Evolutionary conservation across 2,329 filamentous ascomycete genomes (phyloP), one percentile per base, ranked within the genome.

Genomic region (Ustilaginoidea virens): DNA sequence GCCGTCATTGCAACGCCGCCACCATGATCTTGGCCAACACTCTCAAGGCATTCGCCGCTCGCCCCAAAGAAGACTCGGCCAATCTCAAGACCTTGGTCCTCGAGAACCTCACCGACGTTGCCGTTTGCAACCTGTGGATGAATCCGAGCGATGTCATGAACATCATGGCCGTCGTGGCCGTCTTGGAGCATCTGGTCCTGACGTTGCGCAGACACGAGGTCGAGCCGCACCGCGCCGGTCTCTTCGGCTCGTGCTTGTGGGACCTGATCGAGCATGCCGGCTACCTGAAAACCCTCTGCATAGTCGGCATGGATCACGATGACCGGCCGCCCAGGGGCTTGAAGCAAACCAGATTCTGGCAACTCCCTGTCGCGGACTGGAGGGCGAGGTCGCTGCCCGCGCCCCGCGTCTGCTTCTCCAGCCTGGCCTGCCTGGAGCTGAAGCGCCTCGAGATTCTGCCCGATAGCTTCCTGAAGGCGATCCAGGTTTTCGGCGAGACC

Each of bases 1-100:
- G 56, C 11, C 48, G 49, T 7, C 49, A 58, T 33, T 60, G 54
- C 34, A 53, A 53, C 32, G 57, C 61, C 24, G 55, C 61, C 12
- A 68, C 62, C 7, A 54, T 62, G 37, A 56, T 68, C n/a, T 46
- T 69, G 11, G 63, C 61, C 29, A 67, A 64, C 32, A 63, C 58
- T 4, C 47, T 69, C 33, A 61, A 62, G 35, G 60, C 58, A 4
- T 47, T 68, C 28, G 56, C 56, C 3, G 44, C 48, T 17, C 53
- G 64, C 5, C 51, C 54, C 2, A 55, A 62, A 31, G 61, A 63
- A 31, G 53, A 55, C 29, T 56, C 57, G 7, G 45, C 47, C 18
- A 32, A 42, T 3, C 48, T 69, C 4, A 53, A 57, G 36, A 56
- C 56, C 0, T 42, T 69, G 22, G 61, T 66, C 1, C 36, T 69